Evolutionary conservation across 1,284 basidiomycete genomes (phyloP), one percentile per base, ranked within the genome.

Genomic region (Paramarasmius palmivorus): DNA sequence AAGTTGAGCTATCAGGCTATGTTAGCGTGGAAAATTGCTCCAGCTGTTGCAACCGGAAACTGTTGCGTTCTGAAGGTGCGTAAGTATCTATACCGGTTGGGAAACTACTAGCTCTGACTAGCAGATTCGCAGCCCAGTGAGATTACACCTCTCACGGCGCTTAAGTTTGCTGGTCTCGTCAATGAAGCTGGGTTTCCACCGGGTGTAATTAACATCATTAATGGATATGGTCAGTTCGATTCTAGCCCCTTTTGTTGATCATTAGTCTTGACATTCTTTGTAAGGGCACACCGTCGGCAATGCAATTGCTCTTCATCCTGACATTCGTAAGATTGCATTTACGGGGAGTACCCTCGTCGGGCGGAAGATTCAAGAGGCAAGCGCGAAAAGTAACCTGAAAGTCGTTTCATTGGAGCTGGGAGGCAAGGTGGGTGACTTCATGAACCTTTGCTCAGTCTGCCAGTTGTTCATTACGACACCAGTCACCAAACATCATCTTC

Each of bases 191-290:
- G 44, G 8, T 46, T 46, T 19, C 44, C 44, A 29, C 44, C 44
- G 10, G 44, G 29, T 26, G 52, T 49, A 53, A 74, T 91, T 68
- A 90, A 90, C 75, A 72, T 89, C 63, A 66, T 87, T 54, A 75
- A 73, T 58, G 82, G 86, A 35, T 88, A 84, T 73, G 88, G 64
- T 38, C 25, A 45, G 50, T 48, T 20, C n/a, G 20, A 35, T 19
- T 19, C 5, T 3, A 6, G 2, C 15, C 5, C 40, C 17, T 19
- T 32, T 0, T 35, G n/a, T 22, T 22, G n/a, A 15, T 3, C 8
- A 34, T 29, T 48, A 20, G 25, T 47, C 3, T 17, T 25, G 2
- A 2, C 34, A 17, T 40, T 20, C 9, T 15, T 20, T n/a, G n/a
- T 17, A 12, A 52, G 45, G 87, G 42, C 65, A 67, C 58, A 79